Evolutionary conservation across 1,139 yeast species (phyloP), one percentile per base, ranked within the genome.

Genomic region (Pichia sp.): DNA sequence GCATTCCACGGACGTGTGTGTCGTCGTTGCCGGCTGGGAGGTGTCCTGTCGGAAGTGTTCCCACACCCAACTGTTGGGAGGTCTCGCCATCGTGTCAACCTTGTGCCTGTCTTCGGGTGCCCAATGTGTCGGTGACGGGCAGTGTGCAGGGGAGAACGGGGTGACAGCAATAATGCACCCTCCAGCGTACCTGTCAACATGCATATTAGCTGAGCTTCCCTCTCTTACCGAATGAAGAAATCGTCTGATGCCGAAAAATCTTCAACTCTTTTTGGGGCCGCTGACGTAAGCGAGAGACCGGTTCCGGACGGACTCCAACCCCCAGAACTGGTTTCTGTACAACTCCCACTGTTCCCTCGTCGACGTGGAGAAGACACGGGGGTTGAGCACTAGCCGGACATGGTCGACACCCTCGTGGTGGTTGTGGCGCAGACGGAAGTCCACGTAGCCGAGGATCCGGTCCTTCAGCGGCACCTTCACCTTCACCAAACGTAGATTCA

Each of bases 311-410:
- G 90, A 85, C 63, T 90, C 97, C 57, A 85, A 76, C 30, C 82
- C 80, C 97, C 98, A 93, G 62, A 90, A 93, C 63, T 91, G 97
- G 58, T 88, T 88, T 50, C 99, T 70, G 60, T 91, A 93, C 40
- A 89, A 67, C 60, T 93, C 99, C 99, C 99, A 93, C 12, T 91
- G 94, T 63, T 91, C 97, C 55, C 96, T 75, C 4, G 87, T 80
- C 48, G 87, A 94, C 0, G 93, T 81, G 52, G 81, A 80, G 65
- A 91, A 93, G 1, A 83, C 83, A 46, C 96, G 72, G 1, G 97
- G 86, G 51, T 85, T 85, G 48, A 93, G 70, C 3, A 88, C 85
- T 14, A 93, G 66, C 63, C 90, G 90, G 15, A 85, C 75, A 56
- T 74, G 75, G 4, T 73, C 70, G 11, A 78, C 77, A 10, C 27